A percentile compares a stretch with the other conserved stretches of the same genome.
Evolutionary conservation across 2,329 filamentous ascomycete species (phyloP).

Genomic region (Diaporthe sp.): DNA sequence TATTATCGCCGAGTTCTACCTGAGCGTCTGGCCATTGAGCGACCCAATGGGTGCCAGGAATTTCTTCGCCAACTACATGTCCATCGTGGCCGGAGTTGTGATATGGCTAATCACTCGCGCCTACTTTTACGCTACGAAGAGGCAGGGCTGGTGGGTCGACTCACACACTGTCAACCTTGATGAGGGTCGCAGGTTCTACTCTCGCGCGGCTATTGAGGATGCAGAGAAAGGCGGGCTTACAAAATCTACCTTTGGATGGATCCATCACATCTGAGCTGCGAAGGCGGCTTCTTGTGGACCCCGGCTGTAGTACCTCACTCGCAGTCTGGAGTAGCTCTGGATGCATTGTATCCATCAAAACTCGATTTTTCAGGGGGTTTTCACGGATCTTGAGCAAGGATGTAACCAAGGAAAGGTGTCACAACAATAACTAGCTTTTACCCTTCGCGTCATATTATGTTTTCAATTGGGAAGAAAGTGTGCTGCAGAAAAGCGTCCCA

Average conservation of each 20-base stretch:
- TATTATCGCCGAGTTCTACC: slow-evolving; percentile 61
- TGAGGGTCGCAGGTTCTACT: slow-evolving; percentile 42
- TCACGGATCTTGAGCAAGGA: background rate
- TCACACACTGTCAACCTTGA: slow-evolving; percentile 51
- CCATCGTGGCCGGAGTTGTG: slow-evolving; percentile 55
- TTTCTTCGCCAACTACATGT: slow-evolving; percentile 63
- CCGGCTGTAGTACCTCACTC: no score
- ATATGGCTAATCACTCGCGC: slow-evolving; percentile 55
- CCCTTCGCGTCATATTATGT: background rate
- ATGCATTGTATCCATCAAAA: background rate
- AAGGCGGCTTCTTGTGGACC: background rate
- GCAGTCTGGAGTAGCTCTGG: background rate
- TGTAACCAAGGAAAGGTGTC: background rate
- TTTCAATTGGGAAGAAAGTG: background rate
- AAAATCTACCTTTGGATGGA: slow-evolving; percentile 41
- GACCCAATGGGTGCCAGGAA: slow-evolving; percentile 48
- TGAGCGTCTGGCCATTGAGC: slow-evolving; percentile 58
- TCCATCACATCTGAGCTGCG: slow-evolving; percentile 1
- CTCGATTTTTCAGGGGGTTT: no score
- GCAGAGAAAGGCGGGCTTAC: slow-evolving; percentile 21
- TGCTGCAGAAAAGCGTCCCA: background rate
- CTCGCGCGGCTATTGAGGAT: slow-evolving; percentile 28
- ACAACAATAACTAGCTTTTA: background rate
- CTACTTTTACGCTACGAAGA: slow-evolving; percentile 51
- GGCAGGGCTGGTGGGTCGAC: slow-evolving; percentile 47